Base-by-base conservation (phyloP, 768 basidiomycete species). In the Chalciporus sphaerocephalus region DNA sequence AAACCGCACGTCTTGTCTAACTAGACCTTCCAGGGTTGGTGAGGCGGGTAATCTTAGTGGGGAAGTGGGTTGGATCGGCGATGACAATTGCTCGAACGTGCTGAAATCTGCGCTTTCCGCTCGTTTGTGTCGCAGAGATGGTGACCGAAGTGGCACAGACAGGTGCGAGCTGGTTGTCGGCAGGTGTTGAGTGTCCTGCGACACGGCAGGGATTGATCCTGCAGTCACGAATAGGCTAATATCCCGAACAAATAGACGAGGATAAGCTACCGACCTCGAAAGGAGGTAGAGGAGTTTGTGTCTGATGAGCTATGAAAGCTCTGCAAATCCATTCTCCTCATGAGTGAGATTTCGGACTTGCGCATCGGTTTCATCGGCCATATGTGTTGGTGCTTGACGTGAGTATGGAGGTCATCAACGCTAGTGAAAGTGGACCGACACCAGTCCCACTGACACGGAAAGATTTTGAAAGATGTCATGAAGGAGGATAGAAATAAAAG, bases 381-480 rank as follows among this genome's bases (percentile, higher is more conserved):
- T 34, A 78, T 67, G 55, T 83, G 81, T 10, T 75, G 70, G 21
- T 64, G 56, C 12, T 69, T 56, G 34, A 81, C 71, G 55, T 83
- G 81, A 6, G 64, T 51, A 3, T 64, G 56, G 21, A 81, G 70
- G 13, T 69, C 69, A 2, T 58, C 49, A n/a, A 65, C 59, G 21
- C 54, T 67, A 9, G 56, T 36, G 44, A 74, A 81, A 2, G 64
- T 64, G 9, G 59, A 58, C 2, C 74, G 65, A 42, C 81, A 83
- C 74, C 76, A 77, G 5, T 66, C 67, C 81, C 80, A 81, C 43
- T 64, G 66, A 60, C 80, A 82, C 11, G 65, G 53, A 48, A 70
- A 50, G 34, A 54, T 10, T 21, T 21, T 20, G n/a, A 48, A 40
- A 32, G 52, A 28, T 13, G 50, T 15, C 49, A 48, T 47, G 42